These are phyloP conservation scores for Oryza australiensis DNA, from an alignment of 176 grass and related monocot genomes.

Conservation along the genomic window DNA sequence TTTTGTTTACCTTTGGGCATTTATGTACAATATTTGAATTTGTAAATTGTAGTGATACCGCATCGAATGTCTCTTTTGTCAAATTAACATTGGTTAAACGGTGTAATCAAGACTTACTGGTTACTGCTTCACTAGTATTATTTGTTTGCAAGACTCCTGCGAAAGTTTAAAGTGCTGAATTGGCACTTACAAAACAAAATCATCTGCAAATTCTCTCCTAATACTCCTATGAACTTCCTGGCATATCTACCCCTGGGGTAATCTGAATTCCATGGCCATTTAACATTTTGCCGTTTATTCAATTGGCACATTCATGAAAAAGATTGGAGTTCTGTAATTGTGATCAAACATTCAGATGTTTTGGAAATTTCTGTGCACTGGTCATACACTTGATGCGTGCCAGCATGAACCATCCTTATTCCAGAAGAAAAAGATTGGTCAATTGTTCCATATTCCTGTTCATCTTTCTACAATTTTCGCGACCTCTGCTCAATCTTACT, in stretches of 20 bases:
- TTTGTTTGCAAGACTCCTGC: not conserved
- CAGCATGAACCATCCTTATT: slow-evolving; percentile 3
- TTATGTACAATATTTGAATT: slow-evolving; percentile 11
- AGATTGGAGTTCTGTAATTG: not conserved
- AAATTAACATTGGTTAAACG: not conserved
- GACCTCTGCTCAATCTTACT: not conserved
- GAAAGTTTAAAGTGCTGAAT: not conserved
- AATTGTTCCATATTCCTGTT: slow-evolving; percentile 4
- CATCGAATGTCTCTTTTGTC: not conserved
- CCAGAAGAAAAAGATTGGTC: slow-evolving; percentile 4
- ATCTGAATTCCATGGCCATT: not conserved
- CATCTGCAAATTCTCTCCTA: not conserved
- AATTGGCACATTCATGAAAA: not conserved
- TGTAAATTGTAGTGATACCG: slow-evolving; percentile 37
- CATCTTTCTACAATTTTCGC: not conserved
- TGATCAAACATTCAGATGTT: not conserved
- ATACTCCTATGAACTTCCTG: not conserved
- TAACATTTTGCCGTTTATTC: not conserved
- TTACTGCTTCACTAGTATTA: not conserved
- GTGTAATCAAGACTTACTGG: not conserved
- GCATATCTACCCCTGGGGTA: too few species aligned
- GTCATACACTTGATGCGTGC: not conserved
- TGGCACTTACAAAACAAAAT: not conserved
- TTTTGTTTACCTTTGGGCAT: slow-evolving; percentile 14
- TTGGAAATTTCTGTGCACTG: too few species aligned